Evolutionary conservation across 345 rosid species (phyloP).

Genomic region (Barbarea vulgaris): DNA sequence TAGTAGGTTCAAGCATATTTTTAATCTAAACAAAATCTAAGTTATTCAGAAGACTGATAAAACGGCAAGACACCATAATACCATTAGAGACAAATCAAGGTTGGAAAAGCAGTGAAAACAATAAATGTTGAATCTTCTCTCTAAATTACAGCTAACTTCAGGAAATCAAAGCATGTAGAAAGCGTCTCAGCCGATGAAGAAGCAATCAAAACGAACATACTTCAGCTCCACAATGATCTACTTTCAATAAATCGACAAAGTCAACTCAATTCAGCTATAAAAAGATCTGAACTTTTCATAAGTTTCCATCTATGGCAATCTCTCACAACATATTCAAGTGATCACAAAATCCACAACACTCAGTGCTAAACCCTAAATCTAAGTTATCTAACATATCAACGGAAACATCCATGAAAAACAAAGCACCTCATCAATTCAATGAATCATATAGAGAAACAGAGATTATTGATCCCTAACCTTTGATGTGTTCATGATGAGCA

Average conservation of each 20-base stretch:
- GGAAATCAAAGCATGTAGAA: constrained; percentile 4
- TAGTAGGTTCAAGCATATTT: background rate
- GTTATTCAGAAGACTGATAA: background rate
- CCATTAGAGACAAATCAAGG: background rate
- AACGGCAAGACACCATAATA: background rate
- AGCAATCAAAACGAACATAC: constrained; percentile 3
- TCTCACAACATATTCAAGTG: constrained; percentile 5
- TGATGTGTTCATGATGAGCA: constrained; percentile 42
- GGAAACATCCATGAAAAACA: constrained; percentile 3
- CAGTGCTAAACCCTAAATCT: constrained; percentile 11
- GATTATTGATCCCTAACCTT: constrained; percentile 31
- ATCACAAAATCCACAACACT: constrained; percentile 5
- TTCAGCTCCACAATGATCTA: background rate
- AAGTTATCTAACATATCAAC: constrained; percentile 7
- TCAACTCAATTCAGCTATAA: background rate
- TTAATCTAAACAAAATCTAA: background rate
- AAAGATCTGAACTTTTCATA: background rate
- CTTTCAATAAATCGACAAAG: background rate
- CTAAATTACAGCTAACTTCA: background rate
- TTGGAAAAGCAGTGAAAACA: background rate
- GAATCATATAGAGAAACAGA: background rate
- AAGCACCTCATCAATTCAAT: constrained; percentile 6
- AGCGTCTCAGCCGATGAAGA: background rate
- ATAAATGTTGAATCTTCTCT: background rate
- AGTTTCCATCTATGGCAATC: constrained; percentile 12